Conservation (phyloP, 306 rosid genomes). For the Cicer bijugum region DNA sequence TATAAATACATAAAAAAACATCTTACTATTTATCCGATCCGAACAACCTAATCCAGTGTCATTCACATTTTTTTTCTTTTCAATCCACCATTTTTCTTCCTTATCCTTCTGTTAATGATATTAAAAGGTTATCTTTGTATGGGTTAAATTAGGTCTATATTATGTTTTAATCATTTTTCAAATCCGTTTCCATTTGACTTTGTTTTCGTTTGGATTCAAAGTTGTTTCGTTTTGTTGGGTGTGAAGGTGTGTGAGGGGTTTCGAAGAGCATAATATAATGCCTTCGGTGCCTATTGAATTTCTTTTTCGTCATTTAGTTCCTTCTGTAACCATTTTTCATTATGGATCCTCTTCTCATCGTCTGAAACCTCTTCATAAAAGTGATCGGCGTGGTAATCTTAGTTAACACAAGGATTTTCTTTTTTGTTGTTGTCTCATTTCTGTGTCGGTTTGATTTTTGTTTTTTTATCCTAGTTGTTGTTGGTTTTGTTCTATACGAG, state of each 20-base stretch:
- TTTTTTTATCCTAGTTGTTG: neutral
- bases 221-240: conserved; percentile 38
- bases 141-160: neutral
- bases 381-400: conserved; percentile 93
- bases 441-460: neutral
- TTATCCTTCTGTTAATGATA: too few species aligned
- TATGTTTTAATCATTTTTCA: neutral
- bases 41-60: conserved; percentile 40
- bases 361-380: conserved; percentile 72
- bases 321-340: conserved; percentile 57
- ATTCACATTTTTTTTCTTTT: neutral
- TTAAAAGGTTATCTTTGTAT: conserved; percentile 2
- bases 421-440: neutral
- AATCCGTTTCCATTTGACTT: neutral
- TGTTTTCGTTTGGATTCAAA: neutral
- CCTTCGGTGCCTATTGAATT: conserved; percentile 71
- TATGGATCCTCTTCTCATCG: conserved; percentile 75
- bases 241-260: conserved; percentile 56
- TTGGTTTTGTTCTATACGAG: neutral
- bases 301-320: conserved; percentile 48
- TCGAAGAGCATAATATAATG: conserved; percentile 88
- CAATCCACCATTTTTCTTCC: neutral
- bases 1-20: neutral
- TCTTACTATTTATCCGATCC: neutral
- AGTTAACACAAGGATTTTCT: conserved; percentile 57